Evolutionary conservation across 345 rosid genomes (phyloP).

Genomic region (Eucalyptus cloeziana): DNA sequence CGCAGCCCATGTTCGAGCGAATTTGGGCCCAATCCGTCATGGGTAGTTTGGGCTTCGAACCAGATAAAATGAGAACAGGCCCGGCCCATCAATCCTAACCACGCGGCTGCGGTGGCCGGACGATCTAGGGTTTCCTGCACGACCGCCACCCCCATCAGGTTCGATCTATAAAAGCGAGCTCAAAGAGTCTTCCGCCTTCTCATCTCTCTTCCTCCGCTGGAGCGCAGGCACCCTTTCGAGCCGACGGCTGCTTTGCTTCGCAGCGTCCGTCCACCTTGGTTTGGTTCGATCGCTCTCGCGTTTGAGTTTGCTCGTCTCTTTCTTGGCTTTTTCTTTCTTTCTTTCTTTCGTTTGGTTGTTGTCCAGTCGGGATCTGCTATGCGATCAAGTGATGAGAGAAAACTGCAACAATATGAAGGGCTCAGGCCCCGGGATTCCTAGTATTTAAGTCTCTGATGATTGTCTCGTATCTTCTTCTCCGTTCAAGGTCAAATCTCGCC

Average conservation of each 20-base stretch:
- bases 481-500: neutral
- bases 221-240: neutral
- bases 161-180: neutral
- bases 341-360: neutral
- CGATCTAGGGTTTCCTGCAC: neutral
- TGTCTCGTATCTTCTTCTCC: neutral
- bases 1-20: neutral
- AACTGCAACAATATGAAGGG: conserved; percentile 8
- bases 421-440: neutral
- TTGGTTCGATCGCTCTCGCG: neutral
- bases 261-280: neutral
- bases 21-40: neutral
- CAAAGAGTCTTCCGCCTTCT: neutral
- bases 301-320: neutral
- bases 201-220: neutral
- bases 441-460: conserved; percentile 4
- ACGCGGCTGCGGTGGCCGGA: neutral
- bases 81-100: neutral
- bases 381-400: conserved; percentile 1
- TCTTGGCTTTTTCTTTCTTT: neutral
- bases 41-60: neutral
- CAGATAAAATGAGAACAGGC: neutral
- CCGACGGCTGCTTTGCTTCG: neutral
- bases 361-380: neutral
- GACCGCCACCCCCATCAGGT: neutral